A percentile compares a stretch with the other conserved stretches of the same genome.
Evolutionary conservation across 1,139 yeast genomes (phyloP).

Genomic region (Lodderomyces pseudojiufengensis): DNA sequence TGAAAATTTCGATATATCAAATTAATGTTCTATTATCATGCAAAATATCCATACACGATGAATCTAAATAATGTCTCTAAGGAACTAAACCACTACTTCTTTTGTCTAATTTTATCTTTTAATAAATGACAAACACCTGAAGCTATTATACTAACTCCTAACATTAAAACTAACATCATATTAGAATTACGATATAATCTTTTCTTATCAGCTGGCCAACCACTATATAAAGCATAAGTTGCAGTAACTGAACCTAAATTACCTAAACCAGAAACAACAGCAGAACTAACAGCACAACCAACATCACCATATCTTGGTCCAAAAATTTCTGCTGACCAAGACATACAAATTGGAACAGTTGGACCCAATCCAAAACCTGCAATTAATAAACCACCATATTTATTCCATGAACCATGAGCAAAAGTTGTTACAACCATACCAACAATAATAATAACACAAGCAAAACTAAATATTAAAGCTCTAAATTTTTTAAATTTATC

Average conservation of each 20-base stretch:
- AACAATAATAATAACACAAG: constrained; percentile 63
- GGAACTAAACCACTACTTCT: too few species aligned
- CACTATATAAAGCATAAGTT: constrained; percentile 78
- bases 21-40: too few species aligned
- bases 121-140: constrained; percentile 35
- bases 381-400: constrained; percentile 75
- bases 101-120: constrained; percentile 15
- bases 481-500: constrained; percentile 61
- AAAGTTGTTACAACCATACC: constrained; percentile 77
- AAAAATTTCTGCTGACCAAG: constrained; percentile 80
- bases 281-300: constrained; percentile 80
- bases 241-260: constrained; percentile 83
- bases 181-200: constrained; percentile 66
- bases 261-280: constrained; percentile 81
- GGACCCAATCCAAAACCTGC: constrained; percentile 89
- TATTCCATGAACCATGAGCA: constrained; percentile 70
- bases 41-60: too few species aligned
- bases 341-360: constrained; percentile 86
- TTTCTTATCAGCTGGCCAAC: constrained; percentile 77
- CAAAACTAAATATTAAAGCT: constrained; percentile 56
- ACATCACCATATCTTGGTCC: constrained; percentile 72
- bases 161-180: constrained; percentile 78
- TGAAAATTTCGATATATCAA: too few species aligned
- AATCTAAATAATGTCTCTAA: too few species aligned
- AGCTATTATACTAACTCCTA: constrained; percentile 65